Conservation (phyloP, 768 basidiomycete genomes). For the Termitomyces sp. region DNA sequence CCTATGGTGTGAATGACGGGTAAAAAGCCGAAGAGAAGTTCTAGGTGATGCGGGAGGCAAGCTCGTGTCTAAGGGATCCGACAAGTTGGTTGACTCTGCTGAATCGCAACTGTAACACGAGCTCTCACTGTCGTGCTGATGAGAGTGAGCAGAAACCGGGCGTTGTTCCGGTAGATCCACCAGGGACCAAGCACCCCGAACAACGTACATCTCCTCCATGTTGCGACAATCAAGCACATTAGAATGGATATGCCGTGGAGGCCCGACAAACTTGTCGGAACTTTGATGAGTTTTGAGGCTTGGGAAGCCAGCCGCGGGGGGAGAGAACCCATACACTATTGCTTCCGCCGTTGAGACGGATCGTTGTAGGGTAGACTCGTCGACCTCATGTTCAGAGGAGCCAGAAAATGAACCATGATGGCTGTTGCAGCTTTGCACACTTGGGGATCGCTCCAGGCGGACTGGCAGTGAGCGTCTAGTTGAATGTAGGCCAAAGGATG, state of each 20-base stretch:
- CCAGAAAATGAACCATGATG: conserved; percentile 14
- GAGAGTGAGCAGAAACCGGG: conserved; percentile 11
- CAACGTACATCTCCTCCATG: conserved; percentile 2
- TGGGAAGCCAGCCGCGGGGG: not conserved
- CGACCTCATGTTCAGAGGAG: conserved; percentile 21
- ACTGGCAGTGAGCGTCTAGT: conserved; percentile 14
- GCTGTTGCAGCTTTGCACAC: conserved; percentile 18
- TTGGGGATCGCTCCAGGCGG: conserved; percentile 18
- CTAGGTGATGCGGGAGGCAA: not conserved
- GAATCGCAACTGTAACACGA: conserved; percentile 9
- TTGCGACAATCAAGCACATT: conserved; percentile 16
- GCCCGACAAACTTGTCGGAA: conserved; percentile 24
- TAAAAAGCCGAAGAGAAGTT: conserved; percentile 1
- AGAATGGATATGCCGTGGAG: conserved; percentile 28
- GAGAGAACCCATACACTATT: conserved; percentile 9
- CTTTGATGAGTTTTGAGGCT: conserved; percentile 18
- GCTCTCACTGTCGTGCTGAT: conserved; percentile 1
- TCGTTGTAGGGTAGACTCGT: conserved; percentile 14
- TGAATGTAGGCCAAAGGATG: conserved; percentile 4
- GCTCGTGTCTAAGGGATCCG: conserved; percentile 3
- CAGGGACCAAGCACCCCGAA: conserved; percentile 7
- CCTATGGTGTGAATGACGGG: conserved; percentile 8
- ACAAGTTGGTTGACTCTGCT: not conserved
- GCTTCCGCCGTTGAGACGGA: conserved; percentile 18
- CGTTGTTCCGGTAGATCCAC: conserved; percentile 3